A percentile compares a stretch with the other conserved stretches of the same genome.
These are phyloP conservation scores for Syzygium grande DNA, from an alignment of 345 rosid species.

Conservation along the genomic window DNA sequence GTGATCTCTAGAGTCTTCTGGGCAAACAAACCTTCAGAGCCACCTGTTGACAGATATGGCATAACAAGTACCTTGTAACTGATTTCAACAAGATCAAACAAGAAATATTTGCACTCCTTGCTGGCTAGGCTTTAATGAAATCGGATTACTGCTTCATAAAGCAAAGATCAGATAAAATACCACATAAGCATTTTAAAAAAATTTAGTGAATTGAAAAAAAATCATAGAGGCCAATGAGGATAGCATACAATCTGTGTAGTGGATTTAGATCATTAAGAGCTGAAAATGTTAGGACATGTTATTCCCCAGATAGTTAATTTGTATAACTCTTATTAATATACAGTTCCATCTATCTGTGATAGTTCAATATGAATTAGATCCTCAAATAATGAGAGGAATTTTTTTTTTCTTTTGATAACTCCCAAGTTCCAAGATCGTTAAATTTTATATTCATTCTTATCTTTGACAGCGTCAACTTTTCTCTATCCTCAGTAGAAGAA, in stretches of 20 bases:
- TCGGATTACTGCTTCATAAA: background rate
- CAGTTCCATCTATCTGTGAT: background rate
- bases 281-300: background rate
- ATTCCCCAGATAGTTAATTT: background rate
- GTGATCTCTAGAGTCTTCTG: conserved; percentile 85
- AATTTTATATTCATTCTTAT: background rate
- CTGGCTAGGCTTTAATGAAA: background rate
- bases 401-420: background rate
- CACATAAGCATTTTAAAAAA: background rate
- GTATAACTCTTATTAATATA: background rate
- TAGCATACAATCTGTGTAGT: background rate
- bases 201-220: background rate
- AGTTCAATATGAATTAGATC: background rate
- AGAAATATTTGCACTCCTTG: background rate
- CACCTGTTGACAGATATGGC: conserved; percentile 39
- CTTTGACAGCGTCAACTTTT: background rate
- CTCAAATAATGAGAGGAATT: background rate
- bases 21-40: conserved; percentile 95
- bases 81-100: background rate
- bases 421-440: background rate
- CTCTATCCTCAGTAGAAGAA: background rate
- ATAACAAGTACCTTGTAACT: background rate
- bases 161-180: background rate
- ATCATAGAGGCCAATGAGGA: background rate
- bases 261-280: background rate